Conservation (phyloP, 225 moss, liverwort and hornwort genomes). For the Bryoerythrophyllum caledonicum region DNA sequence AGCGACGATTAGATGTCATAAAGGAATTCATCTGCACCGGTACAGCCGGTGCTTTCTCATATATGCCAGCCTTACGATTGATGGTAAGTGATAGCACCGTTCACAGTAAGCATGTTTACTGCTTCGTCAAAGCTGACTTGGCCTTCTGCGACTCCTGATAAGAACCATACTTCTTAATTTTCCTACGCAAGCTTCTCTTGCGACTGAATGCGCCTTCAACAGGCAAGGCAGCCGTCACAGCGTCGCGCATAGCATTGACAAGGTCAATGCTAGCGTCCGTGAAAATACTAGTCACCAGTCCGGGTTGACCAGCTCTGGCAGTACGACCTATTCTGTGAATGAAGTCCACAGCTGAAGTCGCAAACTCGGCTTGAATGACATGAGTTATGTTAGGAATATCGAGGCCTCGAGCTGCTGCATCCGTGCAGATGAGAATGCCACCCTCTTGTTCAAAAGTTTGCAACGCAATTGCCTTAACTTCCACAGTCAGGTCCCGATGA, state of each 20-base stretch:
- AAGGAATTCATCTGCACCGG: conserved; percentile 9
- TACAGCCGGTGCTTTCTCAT: too few species aligned
- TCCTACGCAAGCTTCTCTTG: conserved; percentile 63
- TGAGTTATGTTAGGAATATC: conserved; percentile 88
- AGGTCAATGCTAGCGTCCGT: conserved; percentile 70
- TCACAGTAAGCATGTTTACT: conserved; percentile 16
- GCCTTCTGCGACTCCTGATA: conserved; percentile 56
- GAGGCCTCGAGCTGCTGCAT: conserved; percentile 89
- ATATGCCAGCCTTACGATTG: background rate
- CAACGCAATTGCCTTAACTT: conserved; percentile 64
- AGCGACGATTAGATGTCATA: background rate
- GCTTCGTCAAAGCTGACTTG: conserved; percentile 43
- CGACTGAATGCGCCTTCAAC: conserved; percentile 75
- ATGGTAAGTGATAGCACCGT: background rate
- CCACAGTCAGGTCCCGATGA: conserved; percentile 71
- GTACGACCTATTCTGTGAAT: conserved; percentile 98
- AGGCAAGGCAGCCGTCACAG: conserved; percentile 62
- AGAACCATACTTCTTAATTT: conserved; percentile 64
- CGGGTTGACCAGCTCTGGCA: conserved; percentile 87
- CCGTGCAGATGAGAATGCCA: conserved; percentile 86
- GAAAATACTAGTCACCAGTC: conserved; percentile 84
- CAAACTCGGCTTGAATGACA: conserved; percentile 97
- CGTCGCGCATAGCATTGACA: conserved; percentile 78
- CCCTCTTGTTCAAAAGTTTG: conserved; percentile 79
- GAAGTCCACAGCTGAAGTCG: conserved; percentile 92